Evolutionary conservation across 2,329 filamentous ascomycete genomes (phyloP).

Genomic region (Xylariaceae sp.): DNA sequence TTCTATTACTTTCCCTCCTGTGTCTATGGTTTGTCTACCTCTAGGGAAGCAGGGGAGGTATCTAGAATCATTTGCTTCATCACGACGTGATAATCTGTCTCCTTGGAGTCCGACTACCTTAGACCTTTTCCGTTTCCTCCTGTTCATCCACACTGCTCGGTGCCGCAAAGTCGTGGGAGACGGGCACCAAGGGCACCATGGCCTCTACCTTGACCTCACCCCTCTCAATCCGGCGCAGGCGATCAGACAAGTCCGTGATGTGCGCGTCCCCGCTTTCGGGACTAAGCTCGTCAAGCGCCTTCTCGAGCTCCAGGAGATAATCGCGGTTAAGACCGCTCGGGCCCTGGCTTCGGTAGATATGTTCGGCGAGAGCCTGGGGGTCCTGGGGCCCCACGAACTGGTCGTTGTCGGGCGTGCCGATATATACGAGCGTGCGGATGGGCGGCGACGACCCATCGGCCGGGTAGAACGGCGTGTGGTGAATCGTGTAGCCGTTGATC

Average conservation of each 20-base stretch:
- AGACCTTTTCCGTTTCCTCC: conserved; percentile 44
- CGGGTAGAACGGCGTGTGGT: conserved; percentile 79
- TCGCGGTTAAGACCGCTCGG: conserved; percentile 87
- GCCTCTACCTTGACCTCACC: not conserved
- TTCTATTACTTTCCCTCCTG: conserved; percentile 1
- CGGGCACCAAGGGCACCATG: conserved; percentile 3
- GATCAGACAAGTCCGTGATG: conserved; percentile 71
- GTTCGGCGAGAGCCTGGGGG: conserved; percentile 67
- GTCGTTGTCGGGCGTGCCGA: conserved; percentile 86
- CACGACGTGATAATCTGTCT: not conserved
- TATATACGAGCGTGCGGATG: conserved; percentile 71
- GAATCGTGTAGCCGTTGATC: conserved; percentile 94
- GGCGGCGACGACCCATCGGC: conserved; percentile 32
- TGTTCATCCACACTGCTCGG: conserved; percentile 50
- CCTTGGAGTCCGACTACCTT: not conserved
- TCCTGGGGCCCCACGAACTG: conserved; percentile 87
- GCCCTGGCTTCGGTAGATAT: conserved; percentile 70
- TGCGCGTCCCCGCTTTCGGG: conserved; percentile 76
- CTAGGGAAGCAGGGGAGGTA: no score
- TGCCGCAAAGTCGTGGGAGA: conserved; percentile 37
- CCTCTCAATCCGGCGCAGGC: conserved; percentile 59
- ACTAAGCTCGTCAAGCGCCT: conserved; percentile 65
- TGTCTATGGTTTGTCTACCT: conserved; percentile 5
- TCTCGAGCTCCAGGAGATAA: conserved; percentile 77
- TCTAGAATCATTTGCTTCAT: not conserved